These are phyloP conservation scores for Rhodotorula toruloides DNA, from an alignment of 768 basidiomycete genomes.

Conservation along the genomic window DNA sequence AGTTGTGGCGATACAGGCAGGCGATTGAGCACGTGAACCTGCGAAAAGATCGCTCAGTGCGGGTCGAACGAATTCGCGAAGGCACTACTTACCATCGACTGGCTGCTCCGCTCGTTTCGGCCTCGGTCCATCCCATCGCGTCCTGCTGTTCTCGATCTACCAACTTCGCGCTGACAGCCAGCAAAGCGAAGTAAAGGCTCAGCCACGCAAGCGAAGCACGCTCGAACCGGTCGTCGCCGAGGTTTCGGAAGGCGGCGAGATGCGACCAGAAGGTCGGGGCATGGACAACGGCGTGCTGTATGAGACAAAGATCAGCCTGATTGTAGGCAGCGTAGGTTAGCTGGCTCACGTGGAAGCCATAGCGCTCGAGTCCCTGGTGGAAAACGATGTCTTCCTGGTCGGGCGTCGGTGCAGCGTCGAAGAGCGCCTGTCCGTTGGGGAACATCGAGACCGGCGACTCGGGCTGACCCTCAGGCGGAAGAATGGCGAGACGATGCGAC, in stretches of 20 bases:
- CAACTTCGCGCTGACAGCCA: conserved; percentile 32
- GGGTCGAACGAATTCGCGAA: background rate
- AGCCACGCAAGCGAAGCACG: conserved; percentile 28
- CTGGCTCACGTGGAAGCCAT: conserved; percentile 31
- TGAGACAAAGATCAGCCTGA: too few species aligned
- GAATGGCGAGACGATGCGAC: conserved; percentile 2
- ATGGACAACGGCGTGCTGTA: conserved; percentile 32
- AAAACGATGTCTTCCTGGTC: conserved; percentile 21
- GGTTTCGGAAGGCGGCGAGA: conserved; percentile 21
- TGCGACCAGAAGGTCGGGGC: conserved; percentile 17
- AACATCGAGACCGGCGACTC: conserved; percentile 14
- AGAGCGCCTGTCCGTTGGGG: conserved; percentile 10
- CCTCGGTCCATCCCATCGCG: conserved; percentile 19
- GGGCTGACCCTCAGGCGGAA: background rate
- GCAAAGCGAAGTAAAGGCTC: conserved; percentile 31
- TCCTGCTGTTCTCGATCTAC: conserved; percentile 11
- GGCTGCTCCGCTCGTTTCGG: conserved; percentile 14
- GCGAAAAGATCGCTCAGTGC: too few species aligned
- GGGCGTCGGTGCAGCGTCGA: conserved; percentile 4
- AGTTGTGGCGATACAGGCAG: conserved; percentile 33
- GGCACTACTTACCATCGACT: conserved; percentile 2
- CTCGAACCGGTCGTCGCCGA: conserved; percentile 24
- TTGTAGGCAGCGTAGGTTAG: background rate
- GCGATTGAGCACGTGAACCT: conserved; percentile 32
- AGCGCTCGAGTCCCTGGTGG: conserved; percentile 7